These are phyloP conservation scores for Candida pseudofarinosa DNA, from an alignment of 805 yeast genomes.

Conservation along the genomic window DNA sequence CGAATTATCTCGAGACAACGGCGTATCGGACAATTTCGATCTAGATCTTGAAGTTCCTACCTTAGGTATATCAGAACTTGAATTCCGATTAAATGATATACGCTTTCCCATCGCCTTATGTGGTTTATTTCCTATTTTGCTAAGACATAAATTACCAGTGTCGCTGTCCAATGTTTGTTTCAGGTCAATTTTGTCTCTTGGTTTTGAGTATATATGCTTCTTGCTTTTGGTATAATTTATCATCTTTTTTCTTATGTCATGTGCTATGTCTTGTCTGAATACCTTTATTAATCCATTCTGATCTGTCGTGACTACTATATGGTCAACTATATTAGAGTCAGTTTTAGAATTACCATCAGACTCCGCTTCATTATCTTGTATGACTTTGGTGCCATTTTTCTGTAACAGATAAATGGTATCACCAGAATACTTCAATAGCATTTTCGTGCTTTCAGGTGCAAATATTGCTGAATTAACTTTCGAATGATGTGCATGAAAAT, in stretches of 20 bases:
- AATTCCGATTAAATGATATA: background rate
- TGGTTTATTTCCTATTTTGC: background rate
- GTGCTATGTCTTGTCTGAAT: slow-evolving; percentile 75
- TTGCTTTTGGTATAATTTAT: slow-evolving; percentile 12
- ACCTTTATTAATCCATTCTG: slow-evolving; percentile 68
- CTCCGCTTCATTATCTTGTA: slow-evolving; percentile 5
- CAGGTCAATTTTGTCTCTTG: background rate
- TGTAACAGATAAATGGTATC: slow-evolving; percentile 72
- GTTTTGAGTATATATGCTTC: background rate
- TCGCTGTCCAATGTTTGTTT: background rate
- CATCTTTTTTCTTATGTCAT: slow-evolving; percentile 26
- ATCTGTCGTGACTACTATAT: slow-evolving; percentile 75
- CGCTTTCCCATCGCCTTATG: background rate
- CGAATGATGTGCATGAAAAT: slow-evolving; percentile 74
- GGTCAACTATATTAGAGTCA: slow-evolving; percentile 16
- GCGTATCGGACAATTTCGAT: background rate
- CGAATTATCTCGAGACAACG: background rate
- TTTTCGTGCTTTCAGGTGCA: slow-evolving; percentile 70
- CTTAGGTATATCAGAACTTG: background rate
- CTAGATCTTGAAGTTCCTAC: background rate
- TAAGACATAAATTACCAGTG: background rate
- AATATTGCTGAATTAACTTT: slow-evolving; percentile 71
- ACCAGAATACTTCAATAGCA: slow-evolving; percentile 64
- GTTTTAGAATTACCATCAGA: slow-evolving; percentile 1
- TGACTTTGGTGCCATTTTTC: slow-evolving; percentile 17